Conservation (phyloP, 768 basidiomycete genomes). For the Hortiboletus flavorubellus region DNA sequence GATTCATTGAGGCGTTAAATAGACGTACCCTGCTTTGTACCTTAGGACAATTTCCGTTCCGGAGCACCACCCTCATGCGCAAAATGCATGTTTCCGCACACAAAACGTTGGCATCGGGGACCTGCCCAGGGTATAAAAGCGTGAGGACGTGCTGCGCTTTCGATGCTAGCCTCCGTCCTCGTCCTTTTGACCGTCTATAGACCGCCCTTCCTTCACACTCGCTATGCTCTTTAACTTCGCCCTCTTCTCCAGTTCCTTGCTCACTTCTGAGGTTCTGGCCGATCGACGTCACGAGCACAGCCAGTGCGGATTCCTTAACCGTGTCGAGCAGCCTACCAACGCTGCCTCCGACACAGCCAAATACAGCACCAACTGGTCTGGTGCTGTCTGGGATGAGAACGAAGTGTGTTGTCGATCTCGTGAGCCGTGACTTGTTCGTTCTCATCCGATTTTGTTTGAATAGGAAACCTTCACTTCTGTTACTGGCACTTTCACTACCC, state of each 20-base stretch:
- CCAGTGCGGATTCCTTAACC: not conserved
- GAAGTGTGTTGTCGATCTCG: not conserved
- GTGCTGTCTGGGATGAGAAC: not conserved
- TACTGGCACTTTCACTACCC: not conserved
- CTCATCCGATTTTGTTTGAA: not conserved
- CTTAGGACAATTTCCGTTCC: too few relatives aligned
- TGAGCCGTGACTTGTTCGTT: not conserved
- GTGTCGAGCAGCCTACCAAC: not conserved
- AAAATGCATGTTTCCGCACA: too few relatives aligned
- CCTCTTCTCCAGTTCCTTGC: not conserved
- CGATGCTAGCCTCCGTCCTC: not conserved
- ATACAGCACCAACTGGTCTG: not conserved
- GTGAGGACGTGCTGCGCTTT: not conserved
- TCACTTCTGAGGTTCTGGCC: not conserved
- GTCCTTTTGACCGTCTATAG: not conserved
- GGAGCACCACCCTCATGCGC: too few relatives aligned
- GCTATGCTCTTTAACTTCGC: not conserved
- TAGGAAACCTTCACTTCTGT: slow-evolving; percentile 6
- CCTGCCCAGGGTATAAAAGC: not conserved
- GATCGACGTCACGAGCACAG: not conserved
- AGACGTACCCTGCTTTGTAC: too few relatives aligned
- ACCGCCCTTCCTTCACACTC: not conserved
- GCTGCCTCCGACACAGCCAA: not conserved
- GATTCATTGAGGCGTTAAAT: too few relatives aligned
- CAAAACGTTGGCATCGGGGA: too few relatives aligned